Conservation (phyloP, 768 basidiomycete species). For the Cystofilobasidium bisporidii region DNA sequence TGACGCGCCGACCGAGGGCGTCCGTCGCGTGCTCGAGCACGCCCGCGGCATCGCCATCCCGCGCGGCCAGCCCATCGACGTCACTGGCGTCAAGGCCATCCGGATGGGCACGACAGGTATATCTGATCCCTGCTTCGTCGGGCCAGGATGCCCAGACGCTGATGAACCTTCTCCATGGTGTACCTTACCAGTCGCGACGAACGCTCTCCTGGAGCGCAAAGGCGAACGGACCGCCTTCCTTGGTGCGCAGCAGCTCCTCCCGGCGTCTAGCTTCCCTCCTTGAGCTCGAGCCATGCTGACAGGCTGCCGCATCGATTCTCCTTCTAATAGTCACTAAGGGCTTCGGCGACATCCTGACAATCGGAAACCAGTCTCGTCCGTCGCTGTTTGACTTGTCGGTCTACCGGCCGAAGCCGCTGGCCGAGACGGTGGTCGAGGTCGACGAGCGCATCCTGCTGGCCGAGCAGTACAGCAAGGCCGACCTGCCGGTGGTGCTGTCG, state of each 20-base stretch:
- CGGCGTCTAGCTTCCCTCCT: no score
- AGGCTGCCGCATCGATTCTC: no score
- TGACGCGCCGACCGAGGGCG: slow-evolving; percentile 33
- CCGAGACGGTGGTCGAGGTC: slow-evolving; percentile 27
- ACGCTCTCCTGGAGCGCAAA: slow-evolving; percentile 29
- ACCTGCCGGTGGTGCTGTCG: slow-evolving; percentile 18
- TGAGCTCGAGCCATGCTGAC: no score
- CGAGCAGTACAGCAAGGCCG: slow-evolving; percentile 24
- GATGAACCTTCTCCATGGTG: no score
- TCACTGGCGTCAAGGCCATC: background rate
- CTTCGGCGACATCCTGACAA: slow-evolving; percentile 62
- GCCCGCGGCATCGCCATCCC: slow-evolving; percentile 21
- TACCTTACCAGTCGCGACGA: background rate
- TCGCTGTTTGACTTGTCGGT: slow-evolving; percentile 32
- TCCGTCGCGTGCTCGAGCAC: slow-evolving; percentile 32
- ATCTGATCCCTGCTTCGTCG: no score
- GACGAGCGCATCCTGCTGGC: slow-evolving; percentile 29
- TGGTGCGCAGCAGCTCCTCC: no score
- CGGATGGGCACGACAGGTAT: slow-evolving; percentile 7
- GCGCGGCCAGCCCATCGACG: slow-evolving; percentile 25
- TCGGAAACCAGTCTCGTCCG: slow-evolving; percentile 73
- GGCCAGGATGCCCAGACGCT: no score
- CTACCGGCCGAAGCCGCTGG: slow-evolving; percentile 18
- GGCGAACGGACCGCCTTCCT: slow-evolving; percentile 28
- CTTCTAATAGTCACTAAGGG: slow-evolving; percentile 31